Percentiles rank a stretch among this genome's conserved stretches.
phyloP scores from a whole-genome alignment of 108 stramenopile genomes.

The Cylindrotheca closterium region DNA sequence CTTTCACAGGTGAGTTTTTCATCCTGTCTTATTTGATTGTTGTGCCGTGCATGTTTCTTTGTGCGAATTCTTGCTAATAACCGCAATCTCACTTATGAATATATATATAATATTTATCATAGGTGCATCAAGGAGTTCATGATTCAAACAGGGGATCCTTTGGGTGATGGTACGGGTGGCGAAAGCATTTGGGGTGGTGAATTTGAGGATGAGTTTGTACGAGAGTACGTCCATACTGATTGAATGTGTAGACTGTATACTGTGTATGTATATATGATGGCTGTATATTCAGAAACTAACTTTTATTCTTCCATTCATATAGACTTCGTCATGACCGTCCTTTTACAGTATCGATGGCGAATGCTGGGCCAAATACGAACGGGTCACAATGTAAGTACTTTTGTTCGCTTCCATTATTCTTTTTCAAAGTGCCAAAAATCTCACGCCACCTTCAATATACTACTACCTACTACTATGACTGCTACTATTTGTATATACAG shows the following conservation, averaged over 20 bases:
- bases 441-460: no score
- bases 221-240: conserved; percentile 46
- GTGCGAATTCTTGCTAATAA: no score
- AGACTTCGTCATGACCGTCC: conserved; percentile 90
- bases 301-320: neutral
- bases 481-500: conserved; percentile 3
- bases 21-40: no score
- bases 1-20: no score
- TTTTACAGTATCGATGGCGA: conserved; percentile 98
- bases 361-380: conserved; percentile 86
- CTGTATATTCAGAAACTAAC: neutral
- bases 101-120: no score
- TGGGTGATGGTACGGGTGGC: conserved; percentile 99
- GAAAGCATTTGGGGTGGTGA: conserved; percentile 99
- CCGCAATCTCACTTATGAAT: no score
- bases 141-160: conserved; percentile 97
- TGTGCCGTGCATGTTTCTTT: no score
- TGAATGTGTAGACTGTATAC: no score
- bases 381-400: conserved; percentile 53
- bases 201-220: conserved; percentile 98
- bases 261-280: conserved; percentile 15
- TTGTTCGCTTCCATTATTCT: neutral
- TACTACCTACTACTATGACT: neutral
- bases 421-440: no score
- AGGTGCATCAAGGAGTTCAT: conserved; percentile 94